Percentiles rank a stretch among this genome's conserved stretches.
phyloP scores from a whole-genome alignment of 1,284 basidiomycete genomes.

The Lignosus rhinocerotis region DNA sequence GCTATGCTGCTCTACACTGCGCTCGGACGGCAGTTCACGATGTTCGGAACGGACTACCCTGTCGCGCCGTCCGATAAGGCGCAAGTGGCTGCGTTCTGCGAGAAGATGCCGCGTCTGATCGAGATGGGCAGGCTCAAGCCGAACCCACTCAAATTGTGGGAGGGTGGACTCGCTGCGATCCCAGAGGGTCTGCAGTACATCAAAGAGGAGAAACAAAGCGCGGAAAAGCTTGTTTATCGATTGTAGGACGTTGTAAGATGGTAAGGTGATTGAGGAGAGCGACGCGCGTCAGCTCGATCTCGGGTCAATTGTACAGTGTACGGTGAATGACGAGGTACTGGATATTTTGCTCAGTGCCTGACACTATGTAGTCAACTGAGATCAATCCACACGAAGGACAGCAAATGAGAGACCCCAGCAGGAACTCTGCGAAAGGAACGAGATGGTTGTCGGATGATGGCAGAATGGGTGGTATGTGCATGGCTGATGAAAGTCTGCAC shows the following conservation, averaged over 20 bases:
- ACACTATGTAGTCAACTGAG: no score
- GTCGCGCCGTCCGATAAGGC: conserved; percentile 14
- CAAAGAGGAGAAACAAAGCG: conserved; percentile 24
- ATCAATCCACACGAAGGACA: no score
- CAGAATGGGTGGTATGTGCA: no score
- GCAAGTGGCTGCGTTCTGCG: conserved; percentile 23
- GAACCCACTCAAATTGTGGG: conserved; percentile 21
- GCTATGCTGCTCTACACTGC: conserved; percentile 22
- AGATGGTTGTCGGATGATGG: no score
- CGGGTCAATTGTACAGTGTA: no score
- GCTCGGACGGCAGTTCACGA: conserved; percentile 18
- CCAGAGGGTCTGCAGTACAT: conserved; percentile 26
- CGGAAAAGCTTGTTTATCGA: conserved; percentile 27
- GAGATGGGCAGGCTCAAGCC: conserved; percentile 19
- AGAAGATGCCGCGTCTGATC: conserved; percentile 22
- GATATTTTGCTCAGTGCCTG: no score
- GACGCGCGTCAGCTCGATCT: no score
- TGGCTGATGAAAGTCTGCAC: no score
- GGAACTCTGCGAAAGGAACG: no score
- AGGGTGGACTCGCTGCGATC: conserved; percentile 21
- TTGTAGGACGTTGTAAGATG: neutral
- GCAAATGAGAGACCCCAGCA: no score
- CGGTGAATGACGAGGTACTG: no score
- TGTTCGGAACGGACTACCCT: neutral
- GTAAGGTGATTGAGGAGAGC: no score